Evolutionary conservation across 1,284 basidiomycete genomes (phyloP).

Genomic region (Trichosporon faecale): DNA sequence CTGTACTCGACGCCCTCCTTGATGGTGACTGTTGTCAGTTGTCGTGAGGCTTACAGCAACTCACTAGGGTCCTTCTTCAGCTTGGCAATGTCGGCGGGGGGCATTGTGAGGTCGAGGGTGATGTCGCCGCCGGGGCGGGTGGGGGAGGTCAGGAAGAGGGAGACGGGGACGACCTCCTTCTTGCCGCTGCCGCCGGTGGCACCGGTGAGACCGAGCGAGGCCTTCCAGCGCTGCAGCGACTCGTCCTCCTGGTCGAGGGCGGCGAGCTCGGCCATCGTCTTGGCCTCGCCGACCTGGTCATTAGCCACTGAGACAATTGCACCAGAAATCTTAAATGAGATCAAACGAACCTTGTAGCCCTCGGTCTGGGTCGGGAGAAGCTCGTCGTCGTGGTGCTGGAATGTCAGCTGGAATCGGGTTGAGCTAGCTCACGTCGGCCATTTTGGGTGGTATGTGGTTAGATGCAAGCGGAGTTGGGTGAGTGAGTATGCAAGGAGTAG

Average conservation of each 20-base stretch:
- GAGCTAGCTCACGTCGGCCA: constrained; percentile 1
- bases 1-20: constrained; percentile 60
- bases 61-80: constrained; percentile 56
- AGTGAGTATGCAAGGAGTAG: background rate
- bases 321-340: too few relatives aligned
- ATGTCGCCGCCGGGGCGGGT: constrained; percentile 50
- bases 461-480: background rate
- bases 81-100: constrained; percentile 49
- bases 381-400: constrained; percentile 37
- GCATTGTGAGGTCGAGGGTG: constrained; percentile 54
- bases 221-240: constrained; percentile 59
- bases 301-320: background rate
- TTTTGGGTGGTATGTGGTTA: background rate
- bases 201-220: constrained; percentile 55
- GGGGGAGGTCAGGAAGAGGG: constrained; percentile 55
- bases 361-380: constrained; percentile 48
- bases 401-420: background rate
- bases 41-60: constrained; percentile 7
- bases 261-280: constrained; percentile 57
- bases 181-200: constrained; percentile 33
- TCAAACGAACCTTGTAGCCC: constrained; percentile 46
- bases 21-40: constrained; percentile 47
- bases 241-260: constrained; percentile 56
- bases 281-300: constrained; percentile 48
- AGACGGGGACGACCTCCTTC: constrained; percentile 51